phyloP scores from a whole-genome alignment of 345 rosid genomes.

The Raphanus sativus region DNA sequence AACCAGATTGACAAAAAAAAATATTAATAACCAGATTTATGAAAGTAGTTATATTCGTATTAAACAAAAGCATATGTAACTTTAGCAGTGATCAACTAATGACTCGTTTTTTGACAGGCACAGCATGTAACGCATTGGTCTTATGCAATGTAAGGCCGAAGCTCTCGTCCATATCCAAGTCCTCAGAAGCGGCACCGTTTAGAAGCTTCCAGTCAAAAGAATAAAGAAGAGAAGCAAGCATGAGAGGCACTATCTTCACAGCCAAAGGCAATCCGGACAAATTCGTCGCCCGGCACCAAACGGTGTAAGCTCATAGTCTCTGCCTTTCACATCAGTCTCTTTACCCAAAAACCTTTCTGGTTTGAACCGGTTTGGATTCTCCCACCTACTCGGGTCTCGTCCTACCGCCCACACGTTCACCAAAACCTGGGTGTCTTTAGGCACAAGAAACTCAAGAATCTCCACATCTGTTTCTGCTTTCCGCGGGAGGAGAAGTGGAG shows the following conservation, averaged over 20 bases:
- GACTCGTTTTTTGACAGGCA: slow-evolving; percentile 19
- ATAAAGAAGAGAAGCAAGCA: slow-evolving; percentile 49
- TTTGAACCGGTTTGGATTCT: slow-evolving; percentile 27
- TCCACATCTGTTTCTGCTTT: slow-evolving; percentile 29
- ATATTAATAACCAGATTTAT: no score
- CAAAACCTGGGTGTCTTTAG: slow-evolving; percentile 39
- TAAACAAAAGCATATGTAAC: no score
- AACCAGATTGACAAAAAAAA: no score
- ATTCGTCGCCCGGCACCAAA: slow-evolving; percentile 34
- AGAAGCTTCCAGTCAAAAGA: slow-evolving; percentile 52
- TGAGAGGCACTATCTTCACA: slow-evolving; percentile 40
- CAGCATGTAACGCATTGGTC: slow-evolving; percentile 29
- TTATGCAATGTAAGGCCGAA: slow-evolving; percentile 39
- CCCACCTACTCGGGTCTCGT: slow-evolving; percentile 41
- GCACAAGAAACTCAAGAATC: slow-evolving; percentile 32
- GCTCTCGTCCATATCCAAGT: slow-evolving; percentile 44
- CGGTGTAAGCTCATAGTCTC: slow-evolving; percentile 33
- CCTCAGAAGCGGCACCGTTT: slow-evolving; percentile 27
- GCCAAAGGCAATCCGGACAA: slow-evolving; percentile 44
- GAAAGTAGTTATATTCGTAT: no score
- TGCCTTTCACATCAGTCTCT: slow-evolving; percentile 35
- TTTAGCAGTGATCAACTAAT: no score
- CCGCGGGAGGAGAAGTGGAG: slow-evolving; percentile 44
- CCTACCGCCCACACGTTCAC: slow-evolving; percentile 46
- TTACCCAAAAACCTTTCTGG: slow-evolving; percentile 39